Conservation (phyloP, 2,329 filamentous ascomycete genomes). For the Penicillium hordei region DNA sequence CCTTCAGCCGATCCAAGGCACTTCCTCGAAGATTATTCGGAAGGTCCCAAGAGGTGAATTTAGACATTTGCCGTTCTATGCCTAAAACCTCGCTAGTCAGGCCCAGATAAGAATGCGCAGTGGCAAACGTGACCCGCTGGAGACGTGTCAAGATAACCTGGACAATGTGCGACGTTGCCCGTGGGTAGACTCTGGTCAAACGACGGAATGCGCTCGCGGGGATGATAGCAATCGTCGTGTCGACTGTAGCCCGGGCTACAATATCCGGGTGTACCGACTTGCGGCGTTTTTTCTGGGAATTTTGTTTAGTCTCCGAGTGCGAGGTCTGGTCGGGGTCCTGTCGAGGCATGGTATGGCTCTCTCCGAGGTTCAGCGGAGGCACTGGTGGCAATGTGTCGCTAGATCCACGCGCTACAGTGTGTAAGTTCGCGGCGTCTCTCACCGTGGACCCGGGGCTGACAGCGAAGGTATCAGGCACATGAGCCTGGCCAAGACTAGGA, state of each 20-base stretch:
- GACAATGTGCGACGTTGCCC: slow-evolving; percentile 94
- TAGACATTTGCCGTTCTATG: slow-evolving; percentile 91
- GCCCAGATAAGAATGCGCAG: slow-evolving; percentile 91
- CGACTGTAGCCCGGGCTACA: slow-evolving; percentile 90
- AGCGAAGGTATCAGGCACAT: slow-evolving; percentile 41
- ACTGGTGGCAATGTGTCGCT: slow-evolving; percentile 57
- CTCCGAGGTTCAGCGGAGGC: slow-evolving; percentile 73
- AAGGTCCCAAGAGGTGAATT: slow-evolving; percentile 85
- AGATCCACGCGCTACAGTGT: slow-evolving; percentile 23
- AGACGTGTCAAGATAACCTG: slow-evolving; percentile 95
- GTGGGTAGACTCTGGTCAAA: slow-evolving; percentile 89
- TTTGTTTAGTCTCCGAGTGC: slow-evolving; percentile 20
- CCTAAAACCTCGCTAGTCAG: slow-evolving; percentile 87
- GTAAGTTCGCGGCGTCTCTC: slow-evolving; percentile 21
- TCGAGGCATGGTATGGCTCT: slow-evolving; percentile 28
- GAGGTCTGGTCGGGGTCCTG: slow-evolving; percentile 34
- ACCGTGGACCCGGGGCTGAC: slow-evolving; percentile 35
- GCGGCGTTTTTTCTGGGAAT: slow-evolving; percentile 34
- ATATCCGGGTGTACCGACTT: slow-evolving; percentile 94
- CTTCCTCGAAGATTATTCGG: slow-evolving; percentile 86
- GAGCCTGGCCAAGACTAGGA: slow-evolving; percentile 28
- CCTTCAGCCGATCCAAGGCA: slow-evolving; percentile 79
- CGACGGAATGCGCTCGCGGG: slow-evolving; percentile 93
- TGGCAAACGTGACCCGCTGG: slow-evolving; percentile 90
- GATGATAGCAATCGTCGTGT: slow-evolving; percentile 97